Conservation (phyloP, 371 early-diverging fungal genomes). For the Smittium mucronatum region DNA sequence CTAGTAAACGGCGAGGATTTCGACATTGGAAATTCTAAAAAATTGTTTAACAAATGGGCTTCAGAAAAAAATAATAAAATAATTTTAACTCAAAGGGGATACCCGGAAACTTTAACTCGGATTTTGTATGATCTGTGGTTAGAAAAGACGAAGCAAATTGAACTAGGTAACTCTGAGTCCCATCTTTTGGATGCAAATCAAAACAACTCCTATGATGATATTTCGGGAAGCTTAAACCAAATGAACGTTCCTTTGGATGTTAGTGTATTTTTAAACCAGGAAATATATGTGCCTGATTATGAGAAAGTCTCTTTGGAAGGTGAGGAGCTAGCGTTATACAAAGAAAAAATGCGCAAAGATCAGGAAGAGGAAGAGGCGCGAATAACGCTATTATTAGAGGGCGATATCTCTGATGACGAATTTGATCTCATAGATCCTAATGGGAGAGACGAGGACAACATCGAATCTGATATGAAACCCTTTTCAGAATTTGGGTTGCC, state of each 20-base stretch:
- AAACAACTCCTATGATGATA: slow-evolving; percentile 11
- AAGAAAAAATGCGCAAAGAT: slow-evolving; percentile 44
- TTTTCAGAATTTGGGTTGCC: too few species aligned
- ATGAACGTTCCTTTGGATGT: slow-evolving; percentile 18
- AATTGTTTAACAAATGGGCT: slow-evolving; percentile 61
- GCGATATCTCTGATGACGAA: slow-evolving; percentile 27
- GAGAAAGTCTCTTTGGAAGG: slow-evolving; percentile 75
- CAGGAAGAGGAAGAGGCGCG: slow-evolving; percentile 60
- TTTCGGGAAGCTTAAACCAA: slow-evolving; percentile 18
- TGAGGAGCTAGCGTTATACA: slow-evolving; percentile 57
- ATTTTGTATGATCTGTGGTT: slow-evolving; percentile 59
- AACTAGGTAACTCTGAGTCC: slow-evolving; percentile 23
- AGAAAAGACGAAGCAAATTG: slow-evolving; percentile 17
- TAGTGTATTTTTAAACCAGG: slow-evolving; percentile 23
- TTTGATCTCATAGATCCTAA: not conserved
- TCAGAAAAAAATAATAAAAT: slow-evolving; percentile 43
- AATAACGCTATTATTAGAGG: slow-evolving; percentile 51
- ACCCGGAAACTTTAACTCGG: slow-evolving; percentile 56
- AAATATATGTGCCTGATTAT: slow-evolving; percentile 39
- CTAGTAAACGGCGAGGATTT: slow-evolving; percentile 64
- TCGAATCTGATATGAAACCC: too few species aligned
- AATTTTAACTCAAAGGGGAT: slow-evolving; percentile 63
- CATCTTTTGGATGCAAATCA: slow-evolving; percentile 13
- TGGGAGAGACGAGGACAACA: not conserved
- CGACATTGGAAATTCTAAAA: slow-evolving; percentile 66